Conservation (phyloP, 306 rosid species). For the Pterocarpus macrocarpus region DNA sequence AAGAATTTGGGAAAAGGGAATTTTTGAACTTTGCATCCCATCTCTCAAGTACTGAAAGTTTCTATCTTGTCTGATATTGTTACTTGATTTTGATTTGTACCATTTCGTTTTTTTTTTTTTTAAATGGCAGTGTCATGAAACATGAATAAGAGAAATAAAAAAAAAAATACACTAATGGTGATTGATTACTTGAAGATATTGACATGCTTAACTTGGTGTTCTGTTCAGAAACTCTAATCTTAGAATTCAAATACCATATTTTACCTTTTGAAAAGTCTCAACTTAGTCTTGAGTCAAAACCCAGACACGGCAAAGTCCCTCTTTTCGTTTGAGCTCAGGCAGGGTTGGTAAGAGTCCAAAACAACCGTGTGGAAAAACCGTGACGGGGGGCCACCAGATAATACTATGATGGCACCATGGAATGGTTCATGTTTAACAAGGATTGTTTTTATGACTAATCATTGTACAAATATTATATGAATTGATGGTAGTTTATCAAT, state of each 20-base stretch:
- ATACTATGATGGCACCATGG: neutral
- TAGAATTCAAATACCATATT: slow-evolving; percentile 1
- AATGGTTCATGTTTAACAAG: slow-evolving; percentile 7
- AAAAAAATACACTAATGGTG: neutral
- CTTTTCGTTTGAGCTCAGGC: slow-evolving; percentile 6
- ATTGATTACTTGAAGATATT: slow-evolving; percentile 30
- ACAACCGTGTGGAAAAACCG: slow-evolving; percentile 44
- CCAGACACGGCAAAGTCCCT: slow-evolving; percentile 12
- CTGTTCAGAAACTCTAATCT: slow-evolving; percentile 12
- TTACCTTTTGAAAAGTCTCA: slow-evolving; percentile 32
- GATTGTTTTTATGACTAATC: neutral
- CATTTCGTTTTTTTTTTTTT: neutral
- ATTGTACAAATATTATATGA: neutral
- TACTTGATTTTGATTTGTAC: slow-evolving; percentile 31
- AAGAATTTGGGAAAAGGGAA: slow-evolving; percentile 32
- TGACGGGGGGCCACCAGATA: neutral
- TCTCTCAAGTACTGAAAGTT: slow-evolving; percentile 19
- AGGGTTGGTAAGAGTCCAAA: slow-evolving; percentile 41
- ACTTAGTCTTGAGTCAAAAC: slow-evolving; percentile 41
- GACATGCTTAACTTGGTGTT: slow-evolving; percentile 16
- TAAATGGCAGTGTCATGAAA: neutral
- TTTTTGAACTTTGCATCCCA: slow-evolving; percentile 38
- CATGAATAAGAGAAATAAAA: neutral
- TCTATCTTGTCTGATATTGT: slow-evolving; percentile 37
- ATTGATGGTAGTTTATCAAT: neutral